phyloP scores from a whole-genome alignment of 495 filamentous ascomycete genomes.

The Penicillium roqueforti region DNA sequence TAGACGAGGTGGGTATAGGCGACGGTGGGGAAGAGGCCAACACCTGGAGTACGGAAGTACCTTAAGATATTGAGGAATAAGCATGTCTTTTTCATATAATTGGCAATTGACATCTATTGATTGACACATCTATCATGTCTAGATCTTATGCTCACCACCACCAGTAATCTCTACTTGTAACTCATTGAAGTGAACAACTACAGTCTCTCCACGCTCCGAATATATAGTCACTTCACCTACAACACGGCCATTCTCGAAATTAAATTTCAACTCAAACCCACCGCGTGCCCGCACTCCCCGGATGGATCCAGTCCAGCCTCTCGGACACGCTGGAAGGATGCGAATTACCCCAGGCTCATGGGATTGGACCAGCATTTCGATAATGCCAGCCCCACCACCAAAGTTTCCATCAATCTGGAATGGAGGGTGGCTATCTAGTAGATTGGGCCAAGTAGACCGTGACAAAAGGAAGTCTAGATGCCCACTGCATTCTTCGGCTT shows the following conservation, averaged over 20 bases:
- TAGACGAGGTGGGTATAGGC: neutral
- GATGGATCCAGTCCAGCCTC: conserved; percentile 33
- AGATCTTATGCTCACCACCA: conserved; percentile 9
- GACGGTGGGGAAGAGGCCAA: neutral
- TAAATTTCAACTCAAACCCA: conserved; percentile 38
- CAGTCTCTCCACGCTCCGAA: conserved; percentile 14
- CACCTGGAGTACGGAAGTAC: neutral
- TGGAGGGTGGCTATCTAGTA: conserved; percentile 42
- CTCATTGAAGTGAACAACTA: conserved; percentile 20
- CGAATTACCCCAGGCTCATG: conserved; percentile 41
- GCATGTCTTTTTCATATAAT: neutral
- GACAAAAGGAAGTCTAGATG: conserved; percentile 37
- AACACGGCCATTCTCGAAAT: conserved; percentile 28
- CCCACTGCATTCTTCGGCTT: conserved; percentile 30
- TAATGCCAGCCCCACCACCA: conserved; percentile 44
- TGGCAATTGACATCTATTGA: neutral
- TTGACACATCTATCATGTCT: neutral
- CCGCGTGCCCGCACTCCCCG: conserved; percentile 40
- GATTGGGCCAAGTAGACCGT: conserved; percentile 37
- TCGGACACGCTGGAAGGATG: conserved; percentile 42
- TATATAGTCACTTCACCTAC: conserved; percentile 17
- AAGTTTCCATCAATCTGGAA: conserved; percentile 55
- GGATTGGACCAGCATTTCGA: conserved; percentile 51
- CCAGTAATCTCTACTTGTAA: conserved; percentile 10
- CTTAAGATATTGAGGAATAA: neutral